phyloP scores from a whole-genome alignment of 805 yeast genomes.

The Blastobotrys terrestris region DNA sequence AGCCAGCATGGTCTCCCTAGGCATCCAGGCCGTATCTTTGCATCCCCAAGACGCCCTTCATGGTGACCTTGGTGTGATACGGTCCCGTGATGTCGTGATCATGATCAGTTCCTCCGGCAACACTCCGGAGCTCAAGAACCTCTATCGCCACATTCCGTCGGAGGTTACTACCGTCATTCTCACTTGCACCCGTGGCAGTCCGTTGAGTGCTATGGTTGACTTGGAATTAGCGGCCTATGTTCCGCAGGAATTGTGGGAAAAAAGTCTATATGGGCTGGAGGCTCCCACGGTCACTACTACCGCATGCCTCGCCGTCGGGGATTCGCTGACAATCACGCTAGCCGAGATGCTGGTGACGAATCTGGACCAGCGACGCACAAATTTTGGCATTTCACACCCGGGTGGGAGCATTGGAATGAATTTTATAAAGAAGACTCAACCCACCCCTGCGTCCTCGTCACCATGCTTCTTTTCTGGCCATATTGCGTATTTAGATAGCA shows the following conservation, averaged over 20 bases:
- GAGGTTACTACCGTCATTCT: constrained; percentile 52
- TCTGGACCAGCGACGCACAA: constrained; percentile 42
- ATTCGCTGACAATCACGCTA: constrained; percentile 69
- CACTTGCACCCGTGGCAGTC: constrained; percentile 56
- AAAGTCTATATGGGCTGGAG: constrained; percentile 65
- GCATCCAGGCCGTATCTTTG: constrained; percentile 57
- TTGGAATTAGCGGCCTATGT: constrained; percentile 58
- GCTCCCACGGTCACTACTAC: constrained; percentile 89
- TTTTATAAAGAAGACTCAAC: constrained; percentile 27
- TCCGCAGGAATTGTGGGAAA: constrained; percentile 52
- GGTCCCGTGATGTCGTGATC: constrained; percentile 49
- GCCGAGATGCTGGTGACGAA: constrained; percentile 62
- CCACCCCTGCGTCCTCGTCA: no score
- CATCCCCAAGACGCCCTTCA: constrained; percentile 89
- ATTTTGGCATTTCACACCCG: constrained; percentile 74
- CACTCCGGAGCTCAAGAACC: constrained; percentile 61
- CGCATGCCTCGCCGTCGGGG: constrained; percentile 66
- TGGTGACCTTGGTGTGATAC: constrained; percentile 76
- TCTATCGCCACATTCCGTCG: constrained; percentile 52
- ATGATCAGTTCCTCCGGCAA: constrained; percentile 76
- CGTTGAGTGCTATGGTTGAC: constrained; percentile 46
- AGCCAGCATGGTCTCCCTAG: constrained; percentile 77
- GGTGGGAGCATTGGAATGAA: constrained; percentile 83
- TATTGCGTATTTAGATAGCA: neutral
- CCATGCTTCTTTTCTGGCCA: neutral